These are phyloP conservation scores for Ustilago loliicola DNA, from an alignment of 1,284 basidiomycete genomes.

Conservation along the genomic window DNA sequence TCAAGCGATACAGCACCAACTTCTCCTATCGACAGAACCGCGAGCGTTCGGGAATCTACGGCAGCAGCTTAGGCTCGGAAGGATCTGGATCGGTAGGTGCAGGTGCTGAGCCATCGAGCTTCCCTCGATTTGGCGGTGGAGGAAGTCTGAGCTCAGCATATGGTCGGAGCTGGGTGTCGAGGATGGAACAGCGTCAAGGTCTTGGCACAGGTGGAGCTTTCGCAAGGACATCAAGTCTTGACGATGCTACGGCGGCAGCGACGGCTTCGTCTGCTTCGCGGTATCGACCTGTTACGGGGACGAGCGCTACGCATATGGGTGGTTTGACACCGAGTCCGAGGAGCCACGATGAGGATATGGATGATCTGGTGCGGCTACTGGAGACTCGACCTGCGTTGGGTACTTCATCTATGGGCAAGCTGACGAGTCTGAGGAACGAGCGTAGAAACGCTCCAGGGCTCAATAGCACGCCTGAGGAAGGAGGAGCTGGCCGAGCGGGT, in stretches of 20 bases:
- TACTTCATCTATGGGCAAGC: constrained; percentile 32
- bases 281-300: constrained; percentile 20
- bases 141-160: constrained; percentile 44
- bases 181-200: constrained; percentile 60
- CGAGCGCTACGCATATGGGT: constrained; percentile 12
- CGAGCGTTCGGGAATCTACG: constrained; percentile 31
- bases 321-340: constrained; percentile 40
- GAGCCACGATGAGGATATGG: constrained; percentile 61
- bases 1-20: constrained; percentile 60
- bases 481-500: neutral
- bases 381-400: constrained; percentile 48
- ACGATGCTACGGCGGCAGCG: constrained; percentile 41
- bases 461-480: constrained; percentile 45
- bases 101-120: constrained; percentile 45
- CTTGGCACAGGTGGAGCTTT: constrained; percentile 42
- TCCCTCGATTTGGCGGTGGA: constrained; percentile 38
- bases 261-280: constrained; percentile 31
- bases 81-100: constrained; percentile 25
- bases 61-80: constrained; percentile 45
- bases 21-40: constrained; percentile 56
- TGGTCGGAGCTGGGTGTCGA: constrained; percentile 55
- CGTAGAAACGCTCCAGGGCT: constrained; percentile 32
- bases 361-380: constrained; percentile 55
- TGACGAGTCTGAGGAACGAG: constrained; percentile 28
- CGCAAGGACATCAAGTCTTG: constrained; percentile 37